Conservation (phyloP, 2,329 filamentous ascomycete genomes). For the Curvularia sp. region DNA sequence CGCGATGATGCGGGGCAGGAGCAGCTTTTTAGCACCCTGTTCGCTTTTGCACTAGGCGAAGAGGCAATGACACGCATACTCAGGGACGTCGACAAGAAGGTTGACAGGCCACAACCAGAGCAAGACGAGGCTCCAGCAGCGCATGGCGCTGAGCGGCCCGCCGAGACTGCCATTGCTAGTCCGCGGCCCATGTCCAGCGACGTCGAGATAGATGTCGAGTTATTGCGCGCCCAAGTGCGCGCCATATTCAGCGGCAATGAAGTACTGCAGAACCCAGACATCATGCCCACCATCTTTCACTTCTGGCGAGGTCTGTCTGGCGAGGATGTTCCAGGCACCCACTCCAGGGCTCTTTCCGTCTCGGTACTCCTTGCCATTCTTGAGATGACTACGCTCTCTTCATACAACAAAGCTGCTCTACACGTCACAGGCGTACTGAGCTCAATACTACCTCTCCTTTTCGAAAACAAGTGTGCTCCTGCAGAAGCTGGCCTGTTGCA, state of each 20-base stretch:
- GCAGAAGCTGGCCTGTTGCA: conserved; percentile 59
- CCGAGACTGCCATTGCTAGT: conserved; percentile 38
- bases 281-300: conserved; percentile 50
- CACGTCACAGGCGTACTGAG: conserved; percentile 49
- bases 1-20: conserved; percentile 59
- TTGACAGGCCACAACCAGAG: conserved; percentile 26
- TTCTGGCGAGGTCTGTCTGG: conserved; percentile 50
- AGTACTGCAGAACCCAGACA: conserved; percentile 52
- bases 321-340: conserved; percentile 41
- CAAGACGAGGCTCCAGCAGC: conserved; percentile 14
- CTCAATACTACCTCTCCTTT: conserved; percentile 45
- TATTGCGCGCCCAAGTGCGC: conserved; percentile 41
- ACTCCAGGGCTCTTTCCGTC: conserved; percentile 46
- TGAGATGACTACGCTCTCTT: conserved; percentile 45
- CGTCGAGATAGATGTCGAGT: conserved; percentile 36
- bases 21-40: conserved; percentile 81
- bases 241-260: conserved; percentile 51
- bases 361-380: conserved; percentile 48
- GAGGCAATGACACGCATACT: conserved; percentile 76
- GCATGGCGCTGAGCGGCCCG: conserved; percentile 15
- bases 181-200: conserved; percentile 40
- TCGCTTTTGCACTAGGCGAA: conserved; percentile 82
- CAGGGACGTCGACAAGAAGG: conserved; percentile 47
- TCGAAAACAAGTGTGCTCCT: conserved; percentile 45
- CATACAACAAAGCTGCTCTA: conserved; percentile 49